Conservation (phyloP, 192 early-diverging fungal genomes). For the Umbelopsis ramanniana region DNA sequence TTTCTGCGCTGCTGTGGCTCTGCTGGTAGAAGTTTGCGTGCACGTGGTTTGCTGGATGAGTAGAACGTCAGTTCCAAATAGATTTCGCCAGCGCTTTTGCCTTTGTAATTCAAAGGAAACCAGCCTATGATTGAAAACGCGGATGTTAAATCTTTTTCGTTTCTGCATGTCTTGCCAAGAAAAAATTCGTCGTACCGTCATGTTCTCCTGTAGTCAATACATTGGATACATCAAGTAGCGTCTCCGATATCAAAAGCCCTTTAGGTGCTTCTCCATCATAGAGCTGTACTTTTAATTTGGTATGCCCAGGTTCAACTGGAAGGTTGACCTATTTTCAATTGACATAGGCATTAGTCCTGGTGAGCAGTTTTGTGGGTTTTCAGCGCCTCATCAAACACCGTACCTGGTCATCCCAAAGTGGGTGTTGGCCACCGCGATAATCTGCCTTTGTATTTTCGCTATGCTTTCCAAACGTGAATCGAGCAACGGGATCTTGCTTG, state of each 20-base stretch:
- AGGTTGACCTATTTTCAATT: conserved; percentile 44
- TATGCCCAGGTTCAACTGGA: conserved; percentile 44
- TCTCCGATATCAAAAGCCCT: conserved; percentile 52
- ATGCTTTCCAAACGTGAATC: conserved; percentile 52
- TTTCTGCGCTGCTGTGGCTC: conserved; percentile 19
- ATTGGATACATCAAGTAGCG: conserved; percentile 49
- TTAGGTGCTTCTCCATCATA: conserved; percentile 56
- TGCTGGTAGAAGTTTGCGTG: background rate
- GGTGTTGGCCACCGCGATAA: conserved; percentile 57
- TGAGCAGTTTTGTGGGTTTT: background rate
- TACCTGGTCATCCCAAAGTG: conserved; percentile 64
- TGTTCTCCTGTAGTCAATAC: conserved; percentile 54
- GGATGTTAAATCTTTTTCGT: background rate
- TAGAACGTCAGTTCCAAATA: conserved; percentile 61
- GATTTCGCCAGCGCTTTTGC: conserved; percentile 47
- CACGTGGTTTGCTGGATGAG: conserved; percentile 38
- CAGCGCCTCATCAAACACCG: background rate
- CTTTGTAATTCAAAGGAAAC: conserved; percentile 50
- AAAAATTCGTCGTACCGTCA: conserved; percentile 61
- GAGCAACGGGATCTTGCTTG: conserved; percentile 56
- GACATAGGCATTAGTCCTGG: background rate
- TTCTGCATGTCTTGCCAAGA: background rate
- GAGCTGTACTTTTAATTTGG: conserved; percentile 41
- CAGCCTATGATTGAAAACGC: conserved; percentile 49
- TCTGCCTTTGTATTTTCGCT: conserved; percentile 48